These are phyloP conservation scores for Amanita exitialis DNA, from an alignment of 768 basidiomycete genomes.

Conservation along the genomic window DNA sequence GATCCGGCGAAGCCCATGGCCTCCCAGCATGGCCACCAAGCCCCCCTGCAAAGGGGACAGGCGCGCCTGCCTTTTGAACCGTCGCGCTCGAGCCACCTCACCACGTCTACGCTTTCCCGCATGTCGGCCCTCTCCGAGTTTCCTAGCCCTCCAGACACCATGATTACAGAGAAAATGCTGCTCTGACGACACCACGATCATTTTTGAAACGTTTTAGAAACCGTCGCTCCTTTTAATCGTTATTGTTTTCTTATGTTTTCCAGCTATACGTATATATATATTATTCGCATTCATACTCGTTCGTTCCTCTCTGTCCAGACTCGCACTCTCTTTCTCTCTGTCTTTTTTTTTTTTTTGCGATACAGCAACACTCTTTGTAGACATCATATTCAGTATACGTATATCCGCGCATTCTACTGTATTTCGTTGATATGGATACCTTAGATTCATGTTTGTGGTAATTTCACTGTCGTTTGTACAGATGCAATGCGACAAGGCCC, in stretches of 20 bases:
- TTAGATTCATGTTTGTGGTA: background rate
- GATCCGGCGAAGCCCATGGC: background rate
- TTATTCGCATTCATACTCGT: background rate
- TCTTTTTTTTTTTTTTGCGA: no score
- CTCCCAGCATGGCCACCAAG: background rate
- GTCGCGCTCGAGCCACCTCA: conserved; percentile 49
- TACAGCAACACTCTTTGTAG: background rate
- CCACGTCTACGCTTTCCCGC: conserved; percentile 45
- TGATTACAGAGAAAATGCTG: background rate
- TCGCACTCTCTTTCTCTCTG: background rate
- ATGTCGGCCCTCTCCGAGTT: conserved; percentile 72
- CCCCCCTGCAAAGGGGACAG: background rate
- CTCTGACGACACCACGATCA: background rate
- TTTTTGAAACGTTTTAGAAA: background rate
- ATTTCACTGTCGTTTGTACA: background rate
- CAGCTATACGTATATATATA: background rate
- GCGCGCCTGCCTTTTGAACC: conserved; percentile 20
- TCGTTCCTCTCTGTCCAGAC: background rate
- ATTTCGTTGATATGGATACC: background rate
- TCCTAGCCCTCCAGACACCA: conserved; percentile 23
- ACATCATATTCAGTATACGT: background rate
- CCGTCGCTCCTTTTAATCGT: background rate
- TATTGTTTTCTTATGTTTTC: background rate
- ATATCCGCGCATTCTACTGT: background rate
- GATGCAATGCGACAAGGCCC: no score